Evolutionary conservation across 495 filamentous ascomycete genomes (phyloP).

Genomic region (Annulohypoxylon moriforme): DNA sequence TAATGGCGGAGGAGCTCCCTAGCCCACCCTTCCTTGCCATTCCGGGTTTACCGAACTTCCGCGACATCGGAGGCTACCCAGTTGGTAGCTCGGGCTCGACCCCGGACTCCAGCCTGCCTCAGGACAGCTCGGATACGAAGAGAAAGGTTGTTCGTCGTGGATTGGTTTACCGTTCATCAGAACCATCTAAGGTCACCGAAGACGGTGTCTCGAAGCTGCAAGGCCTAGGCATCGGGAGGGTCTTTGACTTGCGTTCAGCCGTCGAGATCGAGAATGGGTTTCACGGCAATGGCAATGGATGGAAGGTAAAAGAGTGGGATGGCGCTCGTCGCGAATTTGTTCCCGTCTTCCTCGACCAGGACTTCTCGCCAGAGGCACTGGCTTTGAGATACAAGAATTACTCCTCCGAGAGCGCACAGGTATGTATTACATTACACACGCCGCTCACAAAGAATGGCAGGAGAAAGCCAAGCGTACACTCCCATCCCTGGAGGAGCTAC

Average conservation of each 20-base stretch:
- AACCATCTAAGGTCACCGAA: conserved; percentile 62
- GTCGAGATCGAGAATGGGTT: conserved; percentile 58
- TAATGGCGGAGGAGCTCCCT: conserved; percentile 43
- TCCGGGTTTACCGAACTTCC: conserved; percentile 67
- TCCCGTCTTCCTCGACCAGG: conserved; percentile 68
- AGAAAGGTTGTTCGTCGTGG: conserved; percentile 58
- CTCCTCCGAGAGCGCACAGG: conserved; percentile 54
- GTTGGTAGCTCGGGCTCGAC: conserved; percentile 32
- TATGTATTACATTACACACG: conserved; percentile 45
- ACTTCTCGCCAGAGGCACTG: conserved; percentile 65
- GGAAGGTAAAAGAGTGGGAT: conserved; percentile 54
- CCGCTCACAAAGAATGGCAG: not conserved
- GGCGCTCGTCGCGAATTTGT: conserved; percentile 64
- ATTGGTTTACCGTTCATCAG: conserved; percentile 68
- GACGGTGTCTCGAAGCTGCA: conserved; percentile 64
- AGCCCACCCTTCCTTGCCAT: conserved; percentile 64
- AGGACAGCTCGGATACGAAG: conserved; percentile 39
- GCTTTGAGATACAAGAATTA: conserved; percentile 63
- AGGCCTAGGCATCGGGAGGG: conserved; percentile 66
- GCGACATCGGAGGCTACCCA: conserved; percentile 68
- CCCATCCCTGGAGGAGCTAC: not conserved
- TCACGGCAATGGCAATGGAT: conserved; percentile 43
- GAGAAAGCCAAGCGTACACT: not conserved
- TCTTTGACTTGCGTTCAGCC: conserved; percentile 74
- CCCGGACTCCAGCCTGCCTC: conserved; percentile 19